phyloP scores from a whole-genome alignment of 2,329 filamentous ascomycete species.

The Westerdykella ornata region DNA sequence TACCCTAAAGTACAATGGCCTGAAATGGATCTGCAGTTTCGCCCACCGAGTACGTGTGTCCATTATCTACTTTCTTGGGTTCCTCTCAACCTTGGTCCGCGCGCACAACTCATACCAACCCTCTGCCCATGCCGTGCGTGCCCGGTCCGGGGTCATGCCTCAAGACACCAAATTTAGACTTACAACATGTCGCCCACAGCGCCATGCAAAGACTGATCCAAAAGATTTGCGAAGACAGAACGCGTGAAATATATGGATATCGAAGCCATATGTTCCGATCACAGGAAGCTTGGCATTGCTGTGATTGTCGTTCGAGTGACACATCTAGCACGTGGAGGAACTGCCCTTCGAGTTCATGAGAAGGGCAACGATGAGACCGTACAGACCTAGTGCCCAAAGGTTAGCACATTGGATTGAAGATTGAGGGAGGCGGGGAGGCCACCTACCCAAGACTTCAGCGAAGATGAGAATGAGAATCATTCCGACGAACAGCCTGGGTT shows the following conservation, averaged over 20 bases:
- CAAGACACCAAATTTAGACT: constrained; percentile 29
- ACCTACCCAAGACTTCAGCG: constrained; percentile 91
- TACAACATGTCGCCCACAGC: constrained; percentile 30
- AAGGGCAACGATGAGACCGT: constrained; percentile 96
- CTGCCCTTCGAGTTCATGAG: constrained; percentile 94
- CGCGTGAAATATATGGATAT: constrained; percentile 13
- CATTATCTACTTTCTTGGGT: too few species aligned
- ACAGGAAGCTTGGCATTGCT: constrained; percentile 29
- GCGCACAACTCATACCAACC: too few species aligned
- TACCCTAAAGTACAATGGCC: too few species aligned
- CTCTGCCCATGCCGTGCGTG: neutral
- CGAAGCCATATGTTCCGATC: constrained; percentile 16
- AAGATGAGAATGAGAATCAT: constrained; percentile 99
- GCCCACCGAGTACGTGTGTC: too few species aligned
- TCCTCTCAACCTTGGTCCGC: too few species aligned
- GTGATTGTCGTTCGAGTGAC: constrained; percentile 14
- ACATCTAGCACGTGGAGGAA: constrained; percentile 16
- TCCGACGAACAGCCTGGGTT: constrained; percentile 83
- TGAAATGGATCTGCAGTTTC: too few species aligned
- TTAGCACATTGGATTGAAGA: constrained; percentile 4
- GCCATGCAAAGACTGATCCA: constrained; percentile 18
- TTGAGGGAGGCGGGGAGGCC: neutral
- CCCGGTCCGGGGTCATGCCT: neutral
- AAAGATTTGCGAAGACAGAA: constrained; percentile 11
- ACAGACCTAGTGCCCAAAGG: constrained; percentile 62